Evolutionary conservation across 176 grass and related monocot genomes (phyloP).

Genomic region (Avena eriantha): DNA sequence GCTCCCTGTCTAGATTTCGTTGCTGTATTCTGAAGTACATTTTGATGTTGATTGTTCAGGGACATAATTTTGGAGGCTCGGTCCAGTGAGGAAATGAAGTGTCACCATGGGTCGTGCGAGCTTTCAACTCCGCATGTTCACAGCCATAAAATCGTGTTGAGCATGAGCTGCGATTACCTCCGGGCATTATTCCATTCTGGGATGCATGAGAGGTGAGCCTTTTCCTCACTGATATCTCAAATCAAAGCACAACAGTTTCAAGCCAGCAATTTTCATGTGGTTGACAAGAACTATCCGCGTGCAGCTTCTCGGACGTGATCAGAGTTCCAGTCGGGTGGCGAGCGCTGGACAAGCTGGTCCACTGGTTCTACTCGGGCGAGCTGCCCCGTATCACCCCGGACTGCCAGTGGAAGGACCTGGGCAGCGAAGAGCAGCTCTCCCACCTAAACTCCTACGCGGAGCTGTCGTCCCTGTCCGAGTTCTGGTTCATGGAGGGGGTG

Average conservation of each 20-base stretch:
- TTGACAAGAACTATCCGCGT: not conserved
- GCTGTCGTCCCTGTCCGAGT: conserved; percentile 74
- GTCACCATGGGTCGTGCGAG: conserved; percentile 53
- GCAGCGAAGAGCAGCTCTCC: conserved; percentile 39
- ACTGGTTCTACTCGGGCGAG: conserved; percentile 71
- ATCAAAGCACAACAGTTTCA: not conserved
- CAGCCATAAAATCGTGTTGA: conserved; percentile 73
- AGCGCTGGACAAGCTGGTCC: conserved; percentile 63
- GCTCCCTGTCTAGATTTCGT: not conserved
- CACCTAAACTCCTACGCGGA: conserved; percentile 62
- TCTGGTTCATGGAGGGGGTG: conserved; percentile 77
- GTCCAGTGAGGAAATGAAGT: conserved; percentile 48
- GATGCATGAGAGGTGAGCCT: conserved; percentile 86
- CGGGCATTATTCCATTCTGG: conserved; percentile 79
- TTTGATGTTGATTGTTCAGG: conserved; percentile 44
- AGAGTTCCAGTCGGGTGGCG: conserved; percentile 60
- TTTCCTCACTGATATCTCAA: not conserved
- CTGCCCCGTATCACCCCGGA: conserved; percentile 40
- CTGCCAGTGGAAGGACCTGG: conserved; percentile 64
- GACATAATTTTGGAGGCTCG: conserved; percentile 88
- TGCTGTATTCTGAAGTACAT: not conserved
- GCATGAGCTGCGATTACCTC: conserved; percentile 70
- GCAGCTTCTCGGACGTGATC: conserved; percentile 70
- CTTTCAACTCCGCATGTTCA: conserved; percentile 64
- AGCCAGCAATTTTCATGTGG: not conserved